phyloP scores from a whole-genome alignment of 1,284 basidiomycete species.

The Cutaneotrichosporon dermatis region DNA sequence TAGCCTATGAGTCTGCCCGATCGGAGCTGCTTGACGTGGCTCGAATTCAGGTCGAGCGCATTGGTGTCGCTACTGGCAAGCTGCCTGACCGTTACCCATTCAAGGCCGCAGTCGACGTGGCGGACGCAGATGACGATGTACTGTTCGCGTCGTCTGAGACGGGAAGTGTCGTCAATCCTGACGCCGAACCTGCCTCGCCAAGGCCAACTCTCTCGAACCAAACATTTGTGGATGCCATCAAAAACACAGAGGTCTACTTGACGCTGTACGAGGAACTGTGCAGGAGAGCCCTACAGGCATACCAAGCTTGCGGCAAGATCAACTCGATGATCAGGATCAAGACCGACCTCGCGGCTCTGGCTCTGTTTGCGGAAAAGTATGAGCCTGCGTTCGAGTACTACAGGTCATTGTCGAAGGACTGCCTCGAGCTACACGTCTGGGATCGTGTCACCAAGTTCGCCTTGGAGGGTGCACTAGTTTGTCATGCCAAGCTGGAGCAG shows the following conservation, averaged over 20 bases:
- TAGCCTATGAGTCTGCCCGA: conserved; percentile 44
- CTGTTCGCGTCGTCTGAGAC: neutral
- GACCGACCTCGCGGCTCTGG: conserved; percentile 75
- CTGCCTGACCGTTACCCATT: conserved; percentile 41
- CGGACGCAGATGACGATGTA: conserved; percentile 1
- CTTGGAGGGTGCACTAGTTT: conserved; percentile 30
- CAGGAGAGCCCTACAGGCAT: conserved; percentile 75
- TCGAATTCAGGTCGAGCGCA: conserved; percentile 43
- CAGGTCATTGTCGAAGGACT: conserved; percentile 32
- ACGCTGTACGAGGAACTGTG: conserved; percentile 68
- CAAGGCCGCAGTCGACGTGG: conserved; percentile 18
- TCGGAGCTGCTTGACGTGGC: conserved; percentile 46
- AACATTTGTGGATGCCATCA: conserved; percentile 62
- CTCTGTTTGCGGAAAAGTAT: conserved; percentile 57
- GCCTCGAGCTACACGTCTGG: conserved; percentile 38
- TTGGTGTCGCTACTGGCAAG: conserved; percentile 37
- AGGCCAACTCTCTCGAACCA: conserved; percentile 55
- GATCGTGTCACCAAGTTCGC: conserved; percentile 35
- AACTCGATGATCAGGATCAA: conserved; percentile 81
- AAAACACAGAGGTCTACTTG: conserved; percentile 61
- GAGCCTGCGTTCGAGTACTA: conserved; percentile 32
- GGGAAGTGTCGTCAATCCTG: neutral
- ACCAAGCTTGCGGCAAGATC: conserved; percentile 69
- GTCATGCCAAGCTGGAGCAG: conserved; percentile 27
- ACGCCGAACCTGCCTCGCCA: neutral